These are phyloP conservation scores for Exophiala calicioides DNA, from an alignment of 2,329 filamentous ascomycete species.

Conservation along the genomic window DNA sequence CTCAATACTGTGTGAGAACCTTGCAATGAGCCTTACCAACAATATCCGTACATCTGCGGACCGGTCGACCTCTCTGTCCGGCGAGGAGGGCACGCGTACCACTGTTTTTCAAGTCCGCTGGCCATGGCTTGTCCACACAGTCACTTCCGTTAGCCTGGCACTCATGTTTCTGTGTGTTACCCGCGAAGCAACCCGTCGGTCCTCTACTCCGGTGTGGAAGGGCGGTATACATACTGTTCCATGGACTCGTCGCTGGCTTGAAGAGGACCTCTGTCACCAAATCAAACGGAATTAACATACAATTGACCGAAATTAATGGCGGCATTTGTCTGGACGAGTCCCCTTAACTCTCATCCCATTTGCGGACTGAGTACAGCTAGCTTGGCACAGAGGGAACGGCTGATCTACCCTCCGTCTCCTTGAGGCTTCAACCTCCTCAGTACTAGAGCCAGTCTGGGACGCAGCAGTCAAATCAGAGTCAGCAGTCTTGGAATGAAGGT, in stretches of 20 bases:
- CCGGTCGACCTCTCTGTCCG: neutral
- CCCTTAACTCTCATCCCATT: no score
- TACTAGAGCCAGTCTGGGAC: no score
- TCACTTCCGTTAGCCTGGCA: neutral
- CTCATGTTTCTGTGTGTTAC: neutral
- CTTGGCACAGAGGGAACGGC: no score
- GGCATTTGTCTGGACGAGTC: constrained; percentile 2
- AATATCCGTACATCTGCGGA: neutral
- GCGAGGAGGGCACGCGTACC: neutral
- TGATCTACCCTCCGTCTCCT: no score
- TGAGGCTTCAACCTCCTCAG: no score
- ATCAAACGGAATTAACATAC: neutral
- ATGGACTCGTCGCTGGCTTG: neutral
- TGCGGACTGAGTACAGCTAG: no score
- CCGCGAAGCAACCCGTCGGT: neutral
- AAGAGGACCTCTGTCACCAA: neutral
- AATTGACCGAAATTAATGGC: neutral
- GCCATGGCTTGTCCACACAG: neutral
- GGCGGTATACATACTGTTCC: neutral
- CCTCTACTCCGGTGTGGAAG: constrained; percentile 1
- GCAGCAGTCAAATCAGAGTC: no score
- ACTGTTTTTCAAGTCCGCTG: neutral
- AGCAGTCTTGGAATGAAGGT: no score
- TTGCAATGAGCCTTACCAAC: neutral
- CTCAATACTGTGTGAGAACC: neutral